phyloP scores from a whole-genome alignment of 2,329 filamentous ascomycete species.

The Colletotrichum gigasporum region DNA sequence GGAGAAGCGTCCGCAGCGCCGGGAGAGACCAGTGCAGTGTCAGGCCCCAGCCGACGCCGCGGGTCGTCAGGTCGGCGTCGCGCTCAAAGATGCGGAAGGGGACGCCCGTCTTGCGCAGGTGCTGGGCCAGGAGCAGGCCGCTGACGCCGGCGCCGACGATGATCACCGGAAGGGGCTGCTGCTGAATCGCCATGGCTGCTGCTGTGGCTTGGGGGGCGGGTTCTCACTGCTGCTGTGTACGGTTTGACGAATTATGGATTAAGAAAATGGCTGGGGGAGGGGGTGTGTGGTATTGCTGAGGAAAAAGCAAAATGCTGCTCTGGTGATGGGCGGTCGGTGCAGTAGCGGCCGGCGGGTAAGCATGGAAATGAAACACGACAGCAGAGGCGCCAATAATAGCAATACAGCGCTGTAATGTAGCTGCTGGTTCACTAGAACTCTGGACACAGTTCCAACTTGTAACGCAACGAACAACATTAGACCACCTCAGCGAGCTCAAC shows the following conservation, averaged over 20 bases:
- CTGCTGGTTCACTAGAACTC: no score
- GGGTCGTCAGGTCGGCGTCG: conserved; percentile 55
- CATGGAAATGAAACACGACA: no score
- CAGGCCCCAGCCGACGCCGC: conserved; percentile 68
- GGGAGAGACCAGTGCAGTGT: conserved; percentile 71
- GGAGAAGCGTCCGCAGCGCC: conserved; percentile 60
- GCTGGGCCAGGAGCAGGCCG: conserved; percentile 48
- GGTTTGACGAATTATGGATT: background rate
- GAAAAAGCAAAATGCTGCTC: no score
- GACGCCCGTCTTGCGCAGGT: conserved; percentile 42
- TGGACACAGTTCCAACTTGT: no score
- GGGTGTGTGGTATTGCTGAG: no score
- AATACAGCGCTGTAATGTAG: no score
- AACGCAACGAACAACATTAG: background rate
- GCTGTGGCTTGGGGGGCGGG: no score
- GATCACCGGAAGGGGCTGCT: conserved; percentile 38
- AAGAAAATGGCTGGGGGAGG: background rate
- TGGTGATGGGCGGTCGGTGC: no score
- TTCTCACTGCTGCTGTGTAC: no score
- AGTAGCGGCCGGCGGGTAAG: no score
- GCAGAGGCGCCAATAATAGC: no score
- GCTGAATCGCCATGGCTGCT: background rate
- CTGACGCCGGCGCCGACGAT: conserved; percentile 50
- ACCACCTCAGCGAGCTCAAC: no score
- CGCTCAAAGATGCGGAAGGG: conserved; percentile 63